These are phyloP conservation scores for Boeremia exigua DNA, from an alignment of 2,329 filamentous ascomycete species.

Conservation along the genomic window DNA sequence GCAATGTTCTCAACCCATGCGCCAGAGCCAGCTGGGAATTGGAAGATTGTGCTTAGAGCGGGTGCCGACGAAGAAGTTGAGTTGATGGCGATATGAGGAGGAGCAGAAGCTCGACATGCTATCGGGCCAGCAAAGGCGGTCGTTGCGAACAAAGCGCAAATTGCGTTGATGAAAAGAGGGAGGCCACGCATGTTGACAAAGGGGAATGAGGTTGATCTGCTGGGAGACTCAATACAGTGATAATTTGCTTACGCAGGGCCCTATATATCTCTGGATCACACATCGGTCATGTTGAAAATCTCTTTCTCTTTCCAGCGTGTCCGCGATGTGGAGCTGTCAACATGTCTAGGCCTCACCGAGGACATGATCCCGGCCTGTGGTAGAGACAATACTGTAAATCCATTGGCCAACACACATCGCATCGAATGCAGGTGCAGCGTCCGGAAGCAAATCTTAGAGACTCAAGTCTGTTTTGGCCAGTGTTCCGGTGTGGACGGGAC, in stretches of 20 bases:
- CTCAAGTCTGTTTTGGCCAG: slow-evolving; percentile 6
- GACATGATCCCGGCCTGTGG: slow-evolving; percentile 3
- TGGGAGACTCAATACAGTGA: slow-evolving; percentile 6
- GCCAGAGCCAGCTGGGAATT: slow-evolving; percentile 11
- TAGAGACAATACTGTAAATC: slow-evolving; percentile 1
- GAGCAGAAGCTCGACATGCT: slow-evolving; percentile 4
- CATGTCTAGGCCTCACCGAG: slow-evolving; percentile 8
- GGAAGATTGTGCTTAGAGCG: slow-evolving; percentile 8
- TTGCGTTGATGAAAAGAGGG: slow-evolving; percentile 3
- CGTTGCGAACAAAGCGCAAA: slow-evolving; percentile 10
- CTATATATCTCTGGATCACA: slow-evolving; percentile 6
- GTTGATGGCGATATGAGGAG: neutral
- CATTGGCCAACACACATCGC: slow-evolving; percentile 8
- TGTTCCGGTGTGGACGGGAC: slow-evolving; percentile 9
- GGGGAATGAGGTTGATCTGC: neutral
- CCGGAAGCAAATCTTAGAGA: slow-evolving; percentile 6
- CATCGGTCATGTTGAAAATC: slow-evolving; percentile 7
- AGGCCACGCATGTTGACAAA: slow-evolving; percentile 12
- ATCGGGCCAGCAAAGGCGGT: slow-evolving; percentile 7
- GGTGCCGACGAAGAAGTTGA: slow-evolving; percentile 1
- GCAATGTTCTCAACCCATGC: slow-evolving; percentile 19
- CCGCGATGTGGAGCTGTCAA: slow-evolving; percentile 13
- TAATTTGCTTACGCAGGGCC: slow-evolving; percentile 5
- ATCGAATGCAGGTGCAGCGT: neutral
- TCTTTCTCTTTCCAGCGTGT: slow-evolving; percentile 9